These are phyloP conservation scores for Lactarius quietus DNA, from an alignment of 768 basidiomycete species.

Conservation along the genomic window DNA sequence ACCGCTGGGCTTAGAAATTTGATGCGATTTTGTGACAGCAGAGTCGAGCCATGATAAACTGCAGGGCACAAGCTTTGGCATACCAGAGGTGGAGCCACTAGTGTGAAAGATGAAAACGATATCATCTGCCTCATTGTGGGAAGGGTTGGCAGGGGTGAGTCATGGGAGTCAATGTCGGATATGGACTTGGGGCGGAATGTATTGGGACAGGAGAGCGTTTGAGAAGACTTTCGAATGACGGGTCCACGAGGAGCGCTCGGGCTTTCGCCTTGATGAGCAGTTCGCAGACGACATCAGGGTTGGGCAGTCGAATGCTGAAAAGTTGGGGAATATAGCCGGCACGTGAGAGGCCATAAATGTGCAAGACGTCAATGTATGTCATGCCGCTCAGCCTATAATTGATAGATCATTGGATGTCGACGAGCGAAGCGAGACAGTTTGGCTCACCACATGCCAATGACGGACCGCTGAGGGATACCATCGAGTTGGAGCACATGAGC, in stretches of 20 bases:
- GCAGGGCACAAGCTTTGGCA: constrained; percentile 74
- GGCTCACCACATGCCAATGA: constrained; percentile 69
- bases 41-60: constrained; percentile 62
- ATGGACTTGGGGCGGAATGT: constrained; percentile 42
- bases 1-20: constrained; percentile 43
- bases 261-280: constrained; percentile 61
- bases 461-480: constrained; percentile 50
- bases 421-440: constrained; percentile 9
- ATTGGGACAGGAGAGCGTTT: constrained; percentile 47
- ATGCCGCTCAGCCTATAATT: constrained; percentile 63
- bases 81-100: constrained; percentile 79
- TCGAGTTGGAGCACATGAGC: constrained; percentile 43
- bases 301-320: constrained; percentile 75
- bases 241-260: constrained; percentile 60
- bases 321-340: constrained; percentile 77
- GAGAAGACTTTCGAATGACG: constrained; percentile 47
- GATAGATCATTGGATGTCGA: constrained; percentile 11
- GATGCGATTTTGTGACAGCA: constrained; percentile 57
- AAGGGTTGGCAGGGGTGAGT: constrained; percentile 44
- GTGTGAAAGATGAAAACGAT: constrained; percentile 72
- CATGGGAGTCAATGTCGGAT: constrained; percentile 37
- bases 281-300: constrained; percentile 66
- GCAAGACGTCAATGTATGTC: constrained; percentile 65
- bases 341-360: constrained; percentile 70
- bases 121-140: constrained; percentile 39